Base-by-base conservation (phyloP, 768 basidiomycete genomes). In the Asterophora lycoperdoides region DNA sequence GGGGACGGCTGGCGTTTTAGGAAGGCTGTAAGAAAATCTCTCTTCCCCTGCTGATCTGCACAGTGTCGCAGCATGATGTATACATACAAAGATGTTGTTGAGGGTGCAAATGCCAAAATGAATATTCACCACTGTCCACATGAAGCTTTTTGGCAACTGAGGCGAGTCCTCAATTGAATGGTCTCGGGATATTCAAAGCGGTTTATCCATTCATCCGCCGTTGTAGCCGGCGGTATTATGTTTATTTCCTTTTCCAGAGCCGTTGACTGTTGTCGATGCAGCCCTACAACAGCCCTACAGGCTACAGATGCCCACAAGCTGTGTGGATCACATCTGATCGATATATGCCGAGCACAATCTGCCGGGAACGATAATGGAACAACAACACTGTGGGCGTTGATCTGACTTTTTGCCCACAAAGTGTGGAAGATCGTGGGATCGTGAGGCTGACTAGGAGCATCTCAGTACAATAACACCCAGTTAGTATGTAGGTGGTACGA, bases 311-410 rank as follows among this genome's bases (percentile, higher is more conserved):
- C 30, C 23, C 6, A 23, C 40, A 41, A 28, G 39, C 20, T 20
- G 19, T 19, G 30, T 4, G 13, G 30, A 9, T 29, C 30, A 32
- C 13, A 32, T 38, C 37, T 18, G 37, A 38, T 44, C 36, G 49
- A 34, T 44, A 41, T 30, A 14, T 29, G 8, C 26, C 18, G 17
- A 39, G 15, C 36, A n/a, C 5, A 13, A 32, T 11, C 30, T 14
- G 39, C 39, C 35, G 34, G 8, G 15, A 36, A 29, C 33, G 49
- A n/a, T 13, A 44, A 11, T 20, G 44, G 34, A 44, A 49, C 49
- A 49, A 46, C 26, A 35, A 37, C 44, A 34, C 36, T 50, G 53
- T 54, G 44, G 53, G 53, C 45, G 48, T 44, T 15, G 41, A 54
- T 54, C 53, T 43, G 49, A 42, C 33, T 14, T 48, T 52, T 37